Evolutionary conservation across 176 grass and related monocot genomes (phyloP).

Genomic region (Pharus latifolius): DNA sequence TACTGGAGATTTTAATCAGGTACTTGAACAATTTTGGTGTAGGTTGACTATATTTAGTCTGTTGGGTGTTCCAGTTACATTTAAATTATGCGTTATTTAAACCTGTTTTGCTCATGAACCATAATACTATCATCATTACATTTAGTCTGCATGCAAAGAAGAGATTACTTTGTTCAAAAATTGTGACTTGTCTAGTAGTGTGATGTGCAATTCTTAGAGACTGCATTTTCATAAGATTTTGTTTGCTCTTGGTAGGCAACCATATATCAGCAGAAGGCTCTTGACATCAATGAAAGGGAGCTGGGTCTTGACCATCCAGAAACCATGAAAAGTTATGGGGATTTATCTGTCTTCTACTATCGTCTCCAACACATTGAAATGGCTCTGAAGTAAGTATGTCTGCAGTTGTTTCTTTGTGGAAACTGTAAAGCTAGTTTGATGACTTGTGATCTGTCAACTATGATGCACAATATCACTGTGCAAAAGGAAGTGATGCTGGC

Average conservation of each 20-base stretch:
- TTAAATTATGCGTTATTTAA: background rate
- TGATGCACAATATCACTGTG: background rate
- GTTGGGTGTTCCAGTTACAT: slow-evolving; percentile 5
- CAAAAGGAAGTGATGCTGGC: background rate
- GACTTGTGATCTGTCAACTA: background rate
- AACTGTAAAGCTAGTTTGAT: background rate
- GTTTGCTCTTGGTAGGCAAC: slow-evolving; percentile 55
- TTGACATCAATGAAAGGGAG: slow-evolving; percentile 98
- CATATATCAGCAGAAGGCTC: slow-evolving; percentile 96
- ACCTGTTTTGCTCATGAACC: background rate
- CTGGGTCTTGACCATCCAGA: slow-evolving; percentile 98
- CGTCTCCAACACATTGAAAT: slow-evolving; percentile 97
- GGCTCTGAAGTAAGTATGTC: slow-evolving; percentile 85
- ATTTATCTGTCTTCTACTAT: slow-evolving; percentile 99
- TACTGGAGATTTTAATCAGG: slow-evolving; percentile 99
- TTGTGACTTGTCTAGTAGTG: background rate
- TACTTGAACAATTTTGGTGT: slow-evolving; percentile 12
- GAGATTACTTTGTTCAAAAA: background rate
- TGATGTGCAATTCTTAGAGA: background rate
- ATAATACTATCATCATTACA: background rate
- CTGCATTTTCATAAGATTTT: slow-evolving; percentile 15
- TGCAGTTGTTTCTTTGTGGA: slow-evolving; percentile 12
- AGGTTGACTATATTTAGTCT: background rate
- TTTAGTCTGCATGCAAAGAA: background rate
- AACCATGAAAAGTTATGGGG: slow-evolving; percentile 98